phyloP scores from a whole-genome alignment of 2,329 filamentous ascomycete species.

The Macroventuria anomochaeta region DNA sequence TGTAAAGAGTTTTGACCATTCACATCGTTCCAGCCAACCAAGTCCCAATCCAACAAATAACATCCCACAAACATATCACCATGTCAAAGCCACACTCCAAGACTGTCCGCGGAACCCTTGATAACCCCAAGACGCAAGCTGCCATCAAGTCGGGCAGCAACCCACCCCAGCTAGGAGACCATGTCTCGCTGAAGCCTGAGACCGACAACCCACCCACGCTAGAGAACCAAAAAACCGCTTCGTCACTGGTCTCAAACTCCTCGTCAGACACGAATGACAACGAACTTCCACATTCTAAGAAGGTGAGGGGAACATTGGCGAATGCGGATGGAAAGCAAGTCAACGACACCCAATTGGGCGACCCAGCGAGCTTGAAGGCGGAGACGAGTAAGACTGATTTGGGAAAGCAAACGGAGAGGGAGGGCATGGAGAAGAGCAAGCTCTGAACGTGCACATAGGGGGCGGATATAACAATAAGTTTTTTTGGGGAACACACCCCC shows the following conservation, averaged over 20 bases:
- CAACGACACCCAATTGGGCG: conserved; percentile 38
- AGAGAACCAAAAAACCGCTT: conserved; percentile 9
- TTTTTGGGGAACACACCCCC: too few relatives aligned
- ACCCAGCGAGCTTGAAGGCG: conserved; percentile 39
- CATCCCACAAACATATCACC: not conserved
- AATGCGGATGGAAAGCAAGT: conserved; percentile 29
- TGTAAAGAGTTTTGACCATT: not conserved
- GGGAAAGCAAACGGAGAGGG: conserved; percentile 28
- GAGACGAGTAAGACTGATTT: conserved; percentile 33
- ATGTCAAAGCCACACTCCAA: conserved; percentile 32
- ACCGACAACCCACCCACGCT: conserved; percentile 20
- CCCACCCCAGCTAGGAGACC: conserved; percentile 33
- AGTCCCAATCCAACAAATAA: not conserved
- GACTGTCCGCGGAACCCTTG: conserved; percentile 42
- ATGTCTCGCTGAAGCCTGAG: conserved; percentile 32
- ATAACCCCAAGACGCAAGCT: conserved; percentile 37
- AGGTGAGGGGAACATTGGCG: conserved; percentile 32
- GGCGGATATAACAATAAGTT: not conserved
- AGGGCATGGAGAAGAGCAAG: conserved; percentile 30
- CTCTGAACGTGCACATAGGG: conserved; percentile 11
- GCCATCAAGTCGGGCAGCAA: conserved; percentile 22
- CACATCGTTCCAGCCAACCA: not conserved
- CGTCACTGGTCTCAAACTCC: conserved; percentile 11
- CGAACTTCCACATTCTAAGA: conserved; percentile 33
- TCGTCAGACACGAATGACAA: conserved; percentile 21